phyloP scores from a whole-genome alignment of 1,284 basidiomycete genomes.

The Ustilago tritici region DNA sequence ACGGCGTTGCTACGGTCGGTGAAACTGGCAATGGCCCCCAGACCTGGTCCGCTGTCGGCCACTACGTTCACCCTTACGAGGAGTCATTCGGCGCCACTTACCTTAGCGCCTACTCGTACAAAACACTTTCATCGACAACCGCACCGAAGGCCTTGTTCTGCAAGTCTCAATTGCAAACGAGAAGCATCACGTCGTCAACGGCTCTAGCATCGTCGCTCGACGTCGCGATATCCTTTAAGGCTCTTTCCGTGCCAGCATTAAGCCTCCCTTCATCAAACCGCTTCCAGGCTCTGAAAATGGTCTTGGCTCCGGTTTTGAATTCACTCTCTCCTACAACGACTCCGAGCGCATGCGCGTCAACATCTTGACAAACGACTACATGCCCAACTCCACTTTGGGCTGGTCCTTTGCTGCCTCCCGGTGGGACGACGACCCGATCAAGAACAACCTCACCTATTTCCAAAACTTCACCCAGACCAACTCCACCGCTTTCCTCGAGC shows the following conservation, averaged over 20 bases:
- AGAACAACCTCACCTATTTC: constrained; percentile 43
- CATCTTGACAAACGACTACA: constrained; percentile 44
- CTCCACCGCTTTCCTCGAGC: constrained; percentile 43
- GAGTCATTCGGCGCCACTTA: constrained; percentile 55
- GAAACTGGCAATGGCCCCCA: constrained; percentile 50
- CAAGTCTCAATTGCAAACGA: constrained; percentile 45
- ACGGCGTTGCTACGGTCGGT: constrained; percentile 32
- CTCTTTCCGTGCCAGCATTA: constrained; percentile 53
- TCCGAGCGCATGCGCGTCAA: constrained; percentile 46
- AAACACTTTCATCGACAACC: constrained; percentile 54
- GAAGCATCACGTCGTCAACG: constrained; percentile 47
- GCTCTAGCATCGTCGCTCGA: constrained; percentile 48
- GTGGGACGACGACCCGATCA: constrained; percentile 45
- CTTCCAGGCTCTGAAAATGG: constrained; percentile 26
- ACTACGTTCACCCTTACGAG: constrained; percentile 54
- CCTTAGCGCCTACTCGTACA: constrained; percentile 46
- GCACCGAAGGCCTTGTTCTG: constrained; percentile 53
- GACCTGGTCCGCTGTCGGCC: constrained; percentile 51
- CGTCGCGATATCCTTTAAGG: constrained; percentile 63
- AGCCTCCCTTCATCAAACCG: constrained; percentile 43
- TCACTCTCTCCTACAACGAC: constrained; percentile 46
- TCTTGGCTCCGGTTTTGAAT: constrained; percentile 46
- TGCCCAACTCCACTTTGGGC: constrained; percentile 53
- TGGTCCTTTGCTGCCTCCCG: constrained; percentile 50
- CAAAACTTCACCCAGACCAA: constrained; percentile 49